Conservation (phyloP, 2,329 filamentous ascomycete genomes). For the Botrytis elliptica region DNA sequence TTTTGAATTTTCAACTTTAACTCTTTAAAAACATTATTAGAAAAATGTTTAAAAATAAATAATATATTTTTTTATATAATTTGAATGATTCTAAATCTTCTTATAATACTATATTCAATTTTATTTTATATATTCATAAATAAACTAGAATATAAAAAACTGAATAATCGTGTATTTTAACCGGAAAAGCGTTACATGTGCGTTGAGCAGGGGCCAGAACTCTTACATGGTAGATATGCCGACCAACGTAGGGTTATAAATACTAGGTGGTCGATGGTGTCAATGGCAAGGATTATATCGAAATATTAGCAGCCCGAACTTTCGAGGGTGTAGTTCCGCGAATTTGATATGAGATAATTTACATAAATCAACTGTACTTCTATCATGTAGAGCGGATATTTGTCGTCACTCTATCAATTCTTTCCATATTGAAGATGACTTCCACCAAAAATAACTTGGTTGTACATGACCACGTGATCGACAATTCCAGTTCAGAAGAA, state of each 20-base stretch:
- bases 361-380: conserved; percentile 1
- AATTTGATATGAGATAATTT: neutral
- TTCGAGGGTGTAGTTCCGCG: neutral
- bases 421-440: conserved; percentile 14
- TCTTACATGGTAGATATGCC: neutral
- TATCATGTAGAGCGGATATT: neutral
- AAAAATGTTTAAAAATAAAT: too few species aligned
- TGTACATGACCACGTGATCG: conserved; percentile 14
- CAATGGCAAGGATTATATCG: conserved; percentile 23
- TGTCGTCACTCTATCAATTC: neutral
- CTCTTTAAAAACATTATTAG: too few species aligned
- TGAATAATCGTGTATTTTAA: too few species aligned
- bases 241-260: neutral
- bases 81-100: too few species aligned
- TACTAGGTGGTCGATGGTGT: conserved; percentile 19
- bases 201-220: too few species aligned
- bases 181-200: too few species aligned
- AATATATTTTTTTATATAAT: too few species aligned
- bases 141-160: too few species aligned
- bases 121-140: too few species aligned
- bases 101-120: too few species aligned
- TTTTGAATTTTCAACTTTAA: too few species aligned
- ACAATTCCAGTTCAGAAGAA: conserved; percentile 3
- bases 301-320: neutral
- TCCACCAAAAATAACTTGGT: conserved; percentile 10